Evolutionary conservation across 176 grass and related monocot genomes (phyloP).

Genomic region (Aegilops umbellulata): DNA sequence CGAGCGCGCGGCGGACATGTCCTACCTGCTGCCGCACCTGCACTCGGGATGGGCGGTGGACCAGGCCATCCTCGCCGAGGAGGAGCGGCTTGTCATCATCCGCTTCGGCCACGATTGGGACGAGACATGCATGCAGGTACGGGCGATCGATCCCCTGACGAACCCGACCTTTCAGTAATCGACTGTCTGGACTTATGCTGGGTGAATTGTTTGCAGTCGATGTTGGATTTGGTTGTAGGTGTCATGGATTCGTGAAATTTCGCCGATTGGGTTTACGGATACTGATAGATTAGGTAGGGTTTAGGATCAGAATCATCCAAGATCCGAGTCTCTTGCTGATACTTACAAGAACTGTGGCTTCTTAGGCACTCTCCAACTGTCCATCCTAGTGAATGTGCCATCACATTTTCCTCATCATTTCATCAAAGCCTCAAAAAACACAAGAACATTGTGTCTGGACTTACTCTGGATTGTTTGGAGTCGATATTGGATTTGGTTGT

Average conservation of each 20-base stretch:
- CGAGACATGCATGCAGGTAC: constrained; percentile 92
- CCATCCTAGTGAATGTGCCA: too few species aligned
- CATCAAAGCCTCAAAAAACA: too few species aligned
- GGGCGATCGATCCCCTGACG: background rate
- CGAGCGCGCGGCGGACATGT: constrained; percentile 50
- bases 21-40: constrained; percentile 88
- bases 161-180: background rate
- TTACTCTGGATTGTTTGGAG: background rate
- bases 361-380: too few species aligned
- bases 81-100: constrained; percentile 94
- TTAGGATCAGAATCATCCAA: too few species aligned
- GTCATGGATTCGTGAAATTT: background rate
- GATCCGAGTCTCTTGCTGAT: too few species aligned
- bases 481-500: too few species aligned
- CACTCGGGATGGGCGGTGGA: constrained; percentile 96
- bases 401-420: too few species aligned
- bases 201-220: background rate
- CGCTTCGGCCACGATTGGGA: constrained; percentile 98
- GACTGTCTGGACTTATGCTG: background rate
- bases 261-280: background rate
- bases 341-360: too few species aligned
- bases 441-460: background rate
- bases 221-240: too few species aligned
- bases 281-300: too few species aligned
- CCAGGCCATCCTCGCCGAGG: constrained; percentile 92